These are phyloP conservation scores for Priceomyces haplophilus DNA, from an alignment of 805 yeast genomes.

Conservation along the genomic window DNA sequence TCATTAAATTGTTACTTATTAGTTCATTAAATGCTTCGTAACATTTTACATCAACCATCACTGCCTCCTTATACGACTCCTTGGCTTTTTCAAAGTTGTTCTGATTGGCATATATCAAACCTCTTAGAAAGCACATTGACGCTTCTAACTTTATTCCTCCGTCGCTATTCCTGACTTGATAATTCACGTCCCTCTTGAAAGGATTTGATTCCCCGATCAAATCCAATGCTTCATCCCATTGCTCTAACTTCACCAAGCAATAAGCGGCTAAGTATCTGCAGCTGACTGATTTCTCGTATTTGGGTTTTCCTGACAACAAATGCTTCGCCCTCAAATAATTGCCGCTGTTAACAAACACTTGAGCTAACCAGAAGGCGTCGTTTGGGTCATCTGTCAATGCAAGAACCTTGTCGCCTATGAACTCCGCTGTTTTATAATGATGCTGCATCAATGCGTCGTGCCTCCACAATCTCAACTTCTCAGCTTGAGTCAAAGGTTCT, in stretches of 20 bases:
- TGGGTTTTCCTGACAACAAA: slow-evolving; percentile 53
- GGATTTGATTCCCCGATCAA: slow-evolving; percentile 82
- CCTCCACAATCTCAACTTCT: slow-evolving; percentile 83
- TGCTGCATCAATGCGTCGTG: slow-evolving; percentile 92
- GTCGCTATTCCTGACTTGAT: slow-evolving; percentile 51
- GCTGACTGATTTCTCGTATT: slow-evolving; percentile 58
- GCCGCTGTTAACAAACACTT: slow-evolving; percentile 75
- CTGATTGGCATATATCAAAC: slow-evolving; percentile 76
- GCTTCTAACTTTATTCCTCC: slow-evolving; percentile 88
- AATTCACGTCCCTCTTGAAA: slow-evolving; percentile 45
- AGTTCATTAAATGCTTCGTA: slow-evolving; percentile 88
- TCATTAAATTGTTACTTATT: slow-evolving; percentile 64
- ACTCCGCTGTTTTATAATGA: slow-evolving; percentile 85
- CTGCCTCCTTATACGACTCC: slow-evolving; percentile 83
- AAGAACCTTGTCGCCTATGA: slow-evolving; percentile 85
- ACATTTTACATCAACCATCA: slow-evolving; percentile 83
- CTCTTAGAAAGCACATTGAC: slow-evolving; percentile 81
- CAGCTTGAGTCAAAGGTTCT: slow-evolving; percentile 71
- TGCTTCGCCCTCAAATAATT: slow-evolving; percentile 77
- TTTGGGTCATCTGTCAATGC: slow-evolving; percentile 82
- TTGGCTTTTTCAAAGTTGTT: slow-evolving; percentile 84
- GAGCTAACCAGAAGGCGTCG: slow-evolving; percentile 96
- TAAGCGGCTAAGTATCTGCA: slow-evolving; percentile 81
- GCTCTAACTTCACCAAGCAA: slow-evolving; percentile 65
- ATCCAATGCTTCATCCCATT: slow-evolving; percentile 87